These are phyloP conservation scores for Yarrowia bubula DNA, from an alignment of 805 yeast genomes.

Conservation along the genomic window DNA sequence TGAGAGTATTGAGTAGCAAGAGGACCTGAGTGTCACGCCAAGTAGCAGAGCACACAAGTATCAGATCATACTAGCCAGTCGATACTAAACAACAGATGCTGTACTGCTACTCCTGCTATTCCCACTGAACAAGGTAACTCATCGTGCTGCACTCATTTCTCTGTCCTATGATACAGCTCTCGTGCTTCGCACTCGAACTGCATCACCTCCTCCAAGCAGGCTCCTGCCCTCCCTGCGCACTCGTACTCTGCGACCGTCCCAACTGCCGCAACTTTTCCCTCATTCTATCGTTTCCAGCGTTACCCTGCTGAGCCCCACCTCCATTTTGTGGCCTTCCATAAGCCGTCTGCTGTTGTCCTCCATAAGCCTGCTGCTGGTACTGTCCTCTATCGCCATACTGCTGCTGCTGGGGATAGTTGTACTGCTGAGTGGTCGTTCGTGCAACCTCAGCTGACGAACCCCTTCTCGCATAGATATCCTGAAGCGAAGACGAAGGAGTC, in stretches of 20 bases:
- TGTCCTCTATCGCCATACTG: background rate
- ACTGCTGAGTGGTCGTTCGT: background rate
- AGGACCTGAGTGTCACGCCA: no score
- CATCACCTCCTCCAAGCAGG: background rate
- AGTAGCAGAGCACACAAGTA: no score
- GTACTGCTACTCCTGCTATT: no score
- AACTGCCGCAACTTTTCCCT: conserved; percentile 9
- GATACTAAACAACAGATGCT: no score
- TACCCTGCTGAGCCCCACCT: background rate
- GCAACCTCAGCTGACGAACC: background rate
- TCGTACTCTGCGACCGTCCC: conserved; percentile 8
- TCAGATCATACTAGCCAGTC: no score
- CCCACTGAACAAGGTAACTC: no score
- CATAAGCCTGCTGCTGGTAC: conserved; percentile 17
- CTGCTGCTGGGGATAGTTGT: conserved; percentile 21
- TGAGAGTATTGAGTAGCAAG: no score
- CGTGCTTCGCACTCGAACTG: no score
- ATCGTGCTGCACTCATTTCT: no score
- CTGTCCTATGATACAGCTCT: no score
- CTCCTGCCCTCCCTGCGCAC: background rate
- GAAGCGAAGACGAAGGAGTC: background rate
- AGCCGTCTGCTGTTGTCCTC: background rate
- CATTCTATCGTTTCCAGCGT: conserved; percentile 10
- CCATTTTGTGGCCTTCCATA: background rate
- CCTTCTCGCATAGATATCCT: conserved; percentile 17